These are phyloP conservation scores for Micromonas pusilla DNA, from an alignment of 139 green algal genomes.

Conservation along the genomic window DNA sequence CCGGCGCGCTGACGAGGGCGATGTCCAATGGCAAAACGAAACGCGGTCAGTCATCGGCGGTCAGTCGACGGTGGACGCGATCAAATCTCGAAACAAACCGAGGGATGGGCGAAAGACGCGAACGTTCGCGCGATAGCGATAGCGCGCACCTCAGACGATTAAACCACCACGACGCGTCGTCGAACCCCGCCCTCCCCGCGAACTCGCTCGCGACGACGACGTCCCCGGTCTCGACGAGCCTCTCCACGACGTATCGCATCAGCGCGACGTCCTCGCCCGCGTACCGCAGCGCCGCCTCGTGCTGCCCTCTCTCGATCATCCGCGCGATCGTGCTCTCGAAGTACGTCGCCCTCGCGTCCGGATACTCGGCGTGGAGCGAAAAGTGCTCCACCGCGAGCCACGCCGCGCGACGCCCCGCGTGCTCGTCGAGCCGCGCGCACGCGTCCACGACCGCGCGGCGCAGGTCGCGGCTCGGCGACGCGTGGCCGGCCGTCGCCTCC, in stretches of 20 bases:
- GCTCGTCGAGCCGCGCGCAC: neutral
- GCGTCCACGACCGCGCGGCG: neutral
- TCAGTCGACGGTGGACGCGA: no score
- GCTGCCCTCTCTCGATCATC: slow-evolving; percentile 3
- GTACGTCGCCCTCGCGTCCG: neutral
- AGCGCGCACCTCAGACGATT: no score
- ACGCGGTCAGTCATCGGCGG: no score
- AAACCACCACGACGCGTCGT: no score
- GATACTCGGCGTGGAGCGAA: neutral
- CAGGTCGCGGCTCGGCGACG: neutral
- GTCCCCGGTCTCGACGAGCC: neutral
- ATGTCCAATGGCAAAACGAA: no score
- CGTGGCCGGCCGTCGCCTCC: no score
- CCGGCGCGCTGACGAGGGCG: no score
- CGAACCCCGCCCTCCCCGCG: neutral
- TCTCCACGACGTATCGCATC: neutral
- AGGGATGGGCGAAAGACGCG: no score
- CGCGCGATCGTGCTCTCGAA: slow-evolving; percentile 1
- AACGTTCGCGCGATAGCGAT: no score
- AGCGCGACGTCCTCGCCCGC: neutral
- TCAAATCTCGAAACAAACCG: no score
- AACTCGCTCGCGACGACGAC: neutral
- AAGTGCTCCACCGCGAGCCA: neutral
- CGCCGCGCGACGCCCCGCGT: neutral
- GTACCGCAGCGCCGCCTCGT: slow-evolving; percentile 7